Conservation (phyloP, 2,329 filamentous ascomycete genomes). For the Dryadomyces sulphureus region DNA sequence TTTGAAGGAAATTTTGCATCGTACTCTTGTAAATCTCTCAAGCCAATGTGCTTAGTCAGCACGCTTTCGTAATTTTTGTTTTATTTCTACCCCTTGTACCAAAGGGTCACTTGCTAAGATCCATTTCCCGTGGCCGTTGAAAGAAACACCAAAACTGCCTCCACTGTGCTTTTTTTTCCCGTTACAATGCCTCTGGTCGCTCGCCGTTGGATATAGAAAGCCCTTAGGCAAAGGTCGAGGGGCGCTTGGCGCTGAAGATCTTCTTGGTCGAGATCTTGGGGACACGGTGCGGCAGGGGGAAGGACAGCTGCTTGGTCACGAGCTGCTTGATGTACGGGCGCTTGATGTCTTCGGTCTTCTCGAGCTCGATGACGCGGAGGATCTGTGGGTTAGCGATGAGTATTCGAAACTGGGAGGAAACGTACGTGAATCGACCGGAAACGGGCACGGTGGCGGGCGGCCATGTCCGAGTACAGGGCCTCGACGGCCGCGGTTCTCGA, state of each 20-base stretch:
- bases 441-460: slow-evolving; percentile 91
- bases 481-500: slow-evolving; percentile 90
- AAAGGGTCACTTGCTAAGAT: slow-evolving; percentile 18
- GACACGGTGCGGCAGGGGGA: slow-evolving; percentile 96
- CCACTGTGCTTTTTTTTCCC: slow-evolving; percentile 15
- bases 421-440: slow-evolving; percentile 98
- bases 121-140: slow-evolving; percentile 33
- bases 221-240: slow-evolving; percentile 85
- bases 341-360: slow-evolving; percentile 89
- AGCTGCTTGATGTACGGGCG: slow-evolving; percentile 99
- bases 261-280: slow-evolving; percentile 73
- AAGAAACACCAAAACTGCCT: slow-evolving; percentile 43
- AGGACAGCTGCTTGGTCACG: slow-evolving; percentile 84
- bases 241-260: slow-evolving; percentile 84
- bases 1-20: no score
- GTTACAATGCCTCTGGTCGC: background rate
- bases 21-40: no score
- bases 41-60: no score
- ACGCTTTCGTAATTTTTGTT: slow-evolving; percentile 4
- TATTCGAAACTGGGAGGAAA: slow-evolving; percentile 13
- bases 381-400: slow-evolving; percentile 43
- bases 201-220: background rate
- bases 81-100: slow-evolving; percentile 2
- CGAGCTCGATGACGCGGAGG: slow-evolving; percentile 93
- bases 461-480: slow-evolving; percentile 98